Conservation (phyloP, 1,139 yeast genomes). For the Taiozyma sp. region DNA sequence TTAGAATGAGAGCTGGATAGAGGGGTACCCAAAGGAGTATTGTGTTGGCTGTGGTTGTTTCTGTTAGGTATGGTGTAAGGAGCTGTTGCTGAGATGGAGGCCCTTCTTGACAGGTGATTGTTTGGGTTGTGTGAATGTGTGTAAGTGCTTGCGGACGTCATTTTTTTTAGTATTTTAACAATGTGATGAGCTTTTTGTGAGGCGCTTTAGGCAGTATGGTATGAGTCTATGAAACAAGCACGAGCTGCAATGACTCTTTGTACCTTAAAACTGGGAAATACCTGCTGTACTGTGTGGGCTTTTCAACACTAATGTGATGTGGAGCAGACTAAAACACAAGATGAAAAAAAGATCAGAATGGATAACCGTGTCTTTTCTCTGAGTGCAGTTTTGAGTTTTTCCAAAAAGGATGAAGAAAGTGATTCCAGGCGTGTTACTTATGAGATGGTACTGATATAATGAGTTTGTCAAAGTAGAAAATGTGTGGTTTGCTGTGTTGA, state of each 20-base stretch:
- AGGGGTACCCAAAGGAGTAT: conserved; percentile 5
- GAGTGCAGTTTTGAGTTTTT: neutral
- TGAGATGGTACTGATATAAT: neutral
- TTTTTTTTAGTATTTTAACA: neutral
- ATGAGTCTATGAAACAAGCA: neutral
- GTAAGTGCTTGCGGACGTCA: conserved; percentile 4
- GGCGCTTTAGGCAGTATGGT: neutral
- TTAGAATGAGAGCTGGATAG: conserved; percentile 13
- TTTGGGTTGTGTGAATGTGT: conserved; percentile 13
- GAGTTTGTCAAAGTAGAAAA: neutral
- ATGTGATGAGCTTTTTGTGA: neutral
- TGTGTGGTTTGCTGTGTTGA: neutral
- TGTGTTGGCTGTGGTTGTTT: conserved; percentile 3
- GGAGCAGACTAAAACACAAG: neutral
- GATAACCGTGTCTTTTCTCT: neutral
- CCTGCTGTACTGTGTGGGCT: neutral
- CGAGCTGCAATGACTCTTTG: neutral
- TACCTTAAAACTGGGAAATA: neutral
- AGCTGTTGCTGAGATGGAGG: conserved; percentile 21
- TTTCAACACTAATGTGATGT: neutral
- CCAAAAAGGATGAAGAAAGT: neutral
- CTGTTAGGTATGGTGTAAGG: conserved; percentile 23
- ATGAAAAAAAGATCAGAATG: neutral
- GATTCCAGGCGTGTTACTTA: neutral
- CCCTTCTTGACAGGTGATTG: conserved; percentile 22